Conservation (phyloP, 495 filamentous ascomycete species). For the Trichoderma erinaceum region DNA sequence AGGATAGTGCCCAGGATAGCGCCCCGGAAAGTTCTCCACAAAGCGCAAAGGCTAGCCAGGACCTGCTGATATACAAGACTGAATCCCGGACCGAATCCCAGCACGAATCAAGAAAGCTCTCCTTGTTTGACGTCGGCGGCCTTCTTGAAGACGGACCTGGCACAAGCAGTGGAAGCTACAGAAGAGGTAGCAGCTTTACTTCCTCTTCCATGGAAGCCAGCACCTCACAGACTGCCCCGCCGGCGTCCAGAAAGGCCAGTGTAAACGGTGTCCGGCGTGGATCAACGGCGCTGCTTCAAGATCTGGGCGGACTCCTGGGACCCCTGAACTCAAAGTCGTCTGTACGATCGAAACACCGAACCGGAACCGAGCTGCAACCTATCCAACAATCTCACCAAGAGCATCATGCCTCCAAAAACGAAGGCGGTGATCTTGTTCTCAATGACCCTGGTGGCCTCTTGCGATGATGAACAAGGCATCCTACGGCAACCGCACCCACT, state of each 20-base stretch:
- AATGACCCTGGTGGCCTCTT: conserved; percentile 53
- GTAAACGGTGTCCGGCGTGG: conserved; percentile 35
- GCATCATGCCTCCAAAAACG: conserved; percentile 19
- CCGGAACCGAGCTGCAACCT: conserved; percentile 30
- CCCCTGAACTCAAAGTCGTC: conserved; percentile 25
- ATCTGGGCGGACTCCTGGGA: conserved; percentile 49
- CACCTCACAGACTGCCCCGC: conserved; percentile 26
- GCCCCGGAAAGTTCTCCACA: background rate
- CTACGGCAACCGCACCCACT: conserved; percentile 15
- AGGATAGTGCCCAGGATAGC: background rate
- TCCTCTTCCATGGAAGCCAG: conserved; percentile 29
- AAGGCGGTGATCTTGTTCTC: conserved; percentile 33
- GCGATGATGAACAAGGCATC: conserved; percentile 17
- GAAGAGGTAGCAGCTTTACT: conserved; percentile 28
- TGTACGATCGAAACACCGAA: conserved; percentile 20
- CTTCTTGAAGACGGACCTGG: conserved; percentile 44
- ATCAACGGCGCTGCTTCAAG: conserved; percentile 51
- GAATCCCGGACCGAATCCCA: conserved; percentile 18
- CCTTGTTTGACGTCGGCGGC: conserved; percentile 68
- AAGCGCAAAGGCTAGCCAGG: background rate
- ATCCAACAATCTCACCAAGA: conserved; percentile 32
- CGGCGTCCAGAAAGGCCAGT: conserved; percentile 30
- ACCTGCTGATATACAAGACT: background rate
- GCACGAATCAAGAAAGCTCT: conserved; percentile 39
- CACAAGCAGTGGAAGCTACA: conserved; percentile 20